These are phyloP conservation scores for Moricandia moricandioides DNA, from an alignment of 345 rosid species.

Conservation along the genomic window DNA sequence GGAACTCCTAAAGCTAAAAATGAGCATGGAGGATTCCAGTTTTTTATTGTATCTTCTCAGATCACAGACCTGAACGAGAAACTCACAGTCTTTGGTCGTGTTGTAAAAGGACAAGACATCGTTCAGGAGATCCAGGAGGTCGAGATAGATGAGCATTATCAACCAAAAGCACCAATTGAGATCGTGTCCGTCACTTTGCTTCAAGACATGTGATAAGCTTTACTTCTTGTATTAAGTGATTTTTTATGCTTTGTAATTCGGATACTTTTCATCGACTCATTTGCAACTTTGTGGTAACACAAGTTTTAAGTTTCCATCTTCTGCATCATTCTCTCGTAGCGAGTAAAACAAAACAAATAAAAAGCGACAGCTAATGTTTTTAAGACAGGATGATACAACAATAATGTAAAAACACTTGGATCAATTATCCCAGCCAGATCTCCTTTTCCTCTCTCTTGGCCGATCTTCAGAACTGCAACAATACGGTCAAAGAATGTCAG, in stretches of 20 bases:
- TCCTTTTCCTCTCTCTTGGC: conserved; percentile 78
- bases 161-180: conserved; percentile 64
- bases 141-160: conserved; percentile 78
- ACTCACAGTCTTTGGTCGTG: conserved; percentile 59
- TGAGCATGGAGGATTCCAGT: conserved; percentile 52
- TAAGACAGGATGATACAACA: conserved; percentile 11
- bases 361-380: neutral
- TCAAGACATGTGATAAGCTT: conserved; percentile 31
- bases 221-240: neutral
- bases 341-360: neutral
- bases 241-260: neutral
- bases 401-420: neutral
- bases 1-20: conserved; percentile 58
- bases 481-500: neutral
- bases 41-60: conserved; percentile 62
- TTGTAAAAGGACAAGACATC: conserved; percentile 56
- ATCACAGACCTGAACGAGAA: conserved; percentile 61
- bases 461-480: conserved; percentile 59
- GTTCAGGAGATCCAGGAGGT: conserved; percentile 89
- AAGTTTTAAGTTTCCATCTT: neutral
- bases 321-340: neutral
- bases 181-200: conserved; percentile 61
- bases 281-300: neutral
- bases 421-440: conserved; percentile 83
- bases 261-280: neutral